Evolutionary conservation across 2,329 filamentous ascomycete species (phyloP).

Genomic region (Penicillium italicum): DNA sequence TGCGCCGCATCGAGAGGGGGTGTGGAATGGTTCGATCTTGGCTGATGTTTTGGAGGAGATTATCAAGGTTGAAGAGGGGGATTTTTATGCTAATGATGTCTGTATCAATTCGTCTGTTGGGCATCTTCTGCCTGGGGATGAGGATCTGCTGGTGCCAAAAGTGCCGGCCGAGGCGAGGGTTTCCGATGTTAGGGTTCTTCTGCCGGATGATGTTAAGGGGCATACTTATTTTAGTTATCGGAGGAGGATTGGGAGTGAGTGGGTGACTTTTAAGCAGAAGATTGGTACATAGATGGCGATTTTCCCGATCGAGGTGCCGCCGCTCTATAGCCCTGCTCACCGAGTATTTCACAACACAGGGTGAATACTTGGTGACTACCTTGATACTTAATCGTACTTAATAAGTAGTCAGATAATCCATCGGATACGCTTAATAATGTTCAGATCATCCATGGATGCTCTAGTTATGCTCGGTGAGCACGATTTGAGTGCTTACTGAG

Average conservation of each 20-base stretch:
- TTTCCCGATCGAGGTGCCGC: no score
- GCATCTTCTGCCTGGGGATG: not conserved
- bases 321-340: no score
- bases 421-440: no score
- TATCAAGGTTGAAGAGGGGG: slow-evolving; percentile 11
- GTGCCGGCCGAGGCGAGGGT: slow-evolving; percentile 5
- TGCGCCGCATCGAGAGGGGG: slow-evolving; percentile 16
- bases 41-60: slow-evolving; percentile 15
- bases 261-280: slow-evolving; percentile 1
- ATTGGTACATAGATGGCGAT: not conserved
- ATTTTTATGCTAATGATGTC: not conserved
- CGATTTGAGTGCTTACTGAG: no score
- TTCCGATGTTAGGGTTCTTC: slow-evolving; percentile 11
- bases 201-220: slow-evolving; percentile 7
- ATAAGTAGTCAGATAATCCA: no score
- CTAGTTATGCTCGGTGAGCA: no score
- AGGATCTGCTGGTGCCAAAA: slow-evolving; percentile 4
- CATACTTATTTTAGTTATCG: slow-evolving; percentile 13
- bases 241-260: not conserved
- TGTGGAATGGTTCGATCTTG: slow-evolving; percentile 19
- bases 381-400: no score
- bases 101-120: not conserved
- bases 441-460: no score
- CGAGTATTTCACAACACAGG: no score
- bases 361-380: no score